Conservation (phyloP, 1,284 basidiomycete genomes). For the Uromyces viciae-fabae region DNA sequence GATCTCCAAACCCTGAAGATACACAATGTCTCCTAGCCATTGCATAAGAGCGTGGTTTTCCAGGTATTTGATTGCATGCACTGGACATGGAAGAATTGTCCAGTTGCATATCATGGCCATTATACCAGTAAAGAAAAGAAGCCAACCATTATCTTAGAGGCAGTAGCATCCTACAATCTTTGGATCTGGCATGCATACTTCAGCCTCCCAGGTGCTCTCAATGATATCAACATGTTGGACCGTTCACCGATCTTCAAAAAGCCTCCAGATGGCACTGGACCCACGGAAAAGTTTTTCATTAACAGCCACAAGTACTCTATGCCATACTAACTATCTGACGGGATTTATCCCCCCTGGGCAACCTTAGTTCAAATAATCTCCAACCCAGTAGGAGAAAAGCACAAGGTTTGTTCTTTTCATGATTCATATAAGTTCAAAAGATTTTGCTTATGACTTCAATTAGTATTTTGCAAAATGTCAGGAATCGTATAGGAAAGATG, state of each 20-base stretch:
- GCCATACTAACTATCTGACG: conserved; percentile 8
- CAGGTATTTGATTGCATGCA: conserved; percentile 36
- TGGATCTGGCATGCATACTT: background rate
- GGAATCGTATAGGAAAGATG: background rate
- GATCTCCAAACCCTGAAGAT: background rate
- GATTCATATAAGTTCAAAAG: background rate
- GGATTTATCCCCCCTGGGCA: background rate
- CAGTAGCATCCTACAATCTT: background rate
- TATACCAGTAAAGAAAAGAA: conserved; percentile 27
- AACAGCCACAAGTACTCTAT: background rate
- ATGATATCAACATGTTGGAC: background rate
- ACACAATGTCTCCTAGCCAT: background rate
- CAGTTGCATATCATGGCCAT: background rate
- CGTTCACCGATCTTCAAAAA: background rate
- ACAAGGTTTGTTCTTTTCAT: background rate
- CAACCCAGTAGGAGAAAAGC: background rate
- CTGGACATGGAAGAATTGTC: conserved; percentile 30
- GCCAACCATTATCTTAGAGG: conserved; percentile 12
- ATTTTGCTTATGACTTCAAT: background rate
- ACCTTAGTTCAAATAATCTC: conserved; percentile 8
- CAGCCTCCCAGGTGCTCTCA: background rate
- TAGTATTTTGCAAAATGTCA: conserved; percentile 2
- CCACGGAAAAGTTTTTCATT: background rate
- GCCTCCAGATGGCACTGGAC: background rate
- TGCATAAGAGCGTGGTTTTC: conserved; percentile 8